These are phyloP conservation scores for Aspergillus affinis DNA, from an alignment of 495 filamentous ascomycete species.

Conservation along the genomic window DNA sequence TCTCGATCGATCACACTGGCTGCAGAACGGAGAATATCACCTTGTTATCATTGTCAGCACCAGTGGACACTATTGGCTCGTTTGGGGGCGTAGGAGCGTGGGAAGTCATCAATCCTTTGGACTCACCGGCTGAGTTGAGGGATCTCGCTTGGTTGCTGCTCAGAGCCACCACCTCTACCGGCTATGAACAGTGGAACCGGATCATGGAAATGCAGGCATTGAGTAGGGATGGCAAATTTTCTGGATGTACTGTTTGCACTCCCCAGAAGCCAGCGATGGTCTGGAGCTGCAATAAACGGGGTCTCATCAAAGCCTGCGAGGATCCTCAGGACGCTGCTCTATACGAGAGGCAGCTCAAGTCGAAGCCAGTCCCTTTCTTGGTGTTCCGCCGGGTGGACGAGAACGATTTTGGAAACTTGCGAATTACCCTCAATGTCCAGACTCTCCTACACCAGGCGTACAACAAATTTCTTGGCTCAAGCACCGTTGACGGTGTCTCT, in stretches of 20 bases:
- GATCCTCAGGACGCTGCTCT: slow-evolving; percentile 42
- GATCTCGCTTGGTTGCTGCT: slow-evolving; percentile 34
- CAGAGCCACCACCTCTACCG: slow-evolving; percentile 19
- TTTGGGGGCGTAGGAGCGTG: slow-evolving; percentile 13
- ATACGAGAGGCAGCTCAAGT: slow-evolving; percentile 50
- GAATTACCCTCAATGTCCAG: slow-evolving; percentile 54
- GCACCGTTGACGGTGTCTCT: slow-evolving; percentile 14
- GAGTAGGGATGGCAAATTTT: neutral
- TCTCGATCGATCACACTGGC: slow-evolving; percentile 16
- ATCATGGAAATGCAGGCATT: slow-evolving; percentile 3
- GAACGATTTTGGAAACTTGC: slow-evolving; percentile 30
- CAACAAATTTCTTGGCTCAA: slow-evolving; percentile 30
- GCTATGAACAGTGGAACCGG: slow-evolving; percentile 28
- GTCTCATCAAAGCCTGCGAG: slow-evolving; percentile 40
- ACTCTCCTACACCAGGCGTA: slow-evolving; percentile 57
- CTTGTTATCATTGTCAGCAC: slow-evolving; percentile 24
- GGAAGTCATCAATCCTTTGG: slow-evolving; percentile 24
- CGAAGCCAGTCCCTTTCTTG: slow-evolving; percentile 47
- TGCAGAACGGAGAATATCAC: slow-evolving; percentile 32
- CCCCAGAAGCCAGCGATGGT: slow-evolving; percentile 40
- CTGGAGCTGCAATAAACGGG: slow-evolving; percentile 34
- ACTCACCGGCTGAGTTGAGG: slow-evolving; percentile 22
- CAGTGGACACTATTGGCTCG: slow-evolving; percentile 15
- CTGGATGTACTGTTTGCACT: slow-evolving; percentile 38
- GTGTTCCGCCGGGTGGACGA: slow-evolving; percentile 38